Conservation (phyloP, 805 yeast species). For the Kazachstania viticola region DNA sequence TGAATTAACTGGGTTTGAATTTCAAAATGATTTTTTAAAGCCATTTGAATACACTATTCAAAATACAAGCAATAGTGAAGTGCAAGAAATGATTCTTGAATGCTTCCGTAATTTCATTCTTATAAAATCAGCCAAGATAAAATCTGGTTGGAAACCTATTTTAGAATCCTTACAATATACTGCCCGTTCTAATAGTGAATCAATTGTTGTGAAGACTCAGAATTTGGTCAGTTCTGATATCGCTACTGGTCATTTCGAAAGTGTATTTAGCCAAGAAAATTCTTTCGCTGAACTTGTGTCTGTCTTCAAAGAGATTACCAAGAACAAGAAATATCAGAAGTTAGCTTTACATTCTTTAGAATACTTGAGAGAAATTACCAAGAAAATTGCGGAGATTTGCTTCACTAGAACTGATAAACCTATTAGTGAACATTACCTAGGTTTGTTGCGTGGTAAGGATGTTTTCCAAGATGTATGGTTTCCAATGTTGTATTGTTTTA, state of each 20-base stretch:
- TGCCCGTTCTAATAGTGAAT: conserved; percentile 43
- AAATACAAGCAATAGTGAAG: conserved; percentile 55
- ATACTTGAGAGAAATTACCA: conserved; percentile 50
- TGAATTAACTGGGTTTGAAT: conserved; percentile 88
- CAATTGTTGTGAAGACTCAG: conserved; percentile 52
- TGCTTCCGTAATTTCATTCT: conserved; percentile 78
- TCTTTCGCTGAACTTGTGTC: conserved; percentile 48
- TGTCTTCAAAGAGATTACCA: conserved; percentile 71
- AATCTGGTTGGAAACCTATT: conserved; percentile 92
- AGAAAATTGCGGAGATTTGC: conserved; percentile 41
- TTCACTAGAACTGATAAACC: conserved; percentile 14
- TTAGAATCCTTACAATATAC: conserved; percentile 68
- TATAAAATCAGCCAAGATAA: conserved; percentile 60
- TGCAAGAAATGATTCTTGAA: conserved; percentile 81
- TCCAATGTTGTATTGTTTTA: conserved; percentile 76
- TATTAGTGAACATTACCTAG: conserved; percentile 10
- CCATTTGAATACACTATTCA: conserved; percentile 77
- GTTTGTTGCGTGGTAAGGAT: conserved; percentile 28
- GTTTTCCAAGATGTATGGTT: conserved; percentile 59
- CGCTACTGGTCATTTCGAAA: conserved; percentile 47
- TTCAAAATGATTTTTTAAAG: conserved; percentile 84
- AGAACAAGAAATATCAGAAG: conserved; percentile 73
- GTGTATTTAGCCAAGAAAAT: conserved; percentile 60
- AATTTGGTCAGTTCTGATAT: conserved; percentile 47
- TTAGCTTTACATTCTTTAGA: conserved; percentile 72